Evolutionary conservation across 192 early-diverging fungal species (phyloP).

Genomic region (Coemansia sp.): DNA sequence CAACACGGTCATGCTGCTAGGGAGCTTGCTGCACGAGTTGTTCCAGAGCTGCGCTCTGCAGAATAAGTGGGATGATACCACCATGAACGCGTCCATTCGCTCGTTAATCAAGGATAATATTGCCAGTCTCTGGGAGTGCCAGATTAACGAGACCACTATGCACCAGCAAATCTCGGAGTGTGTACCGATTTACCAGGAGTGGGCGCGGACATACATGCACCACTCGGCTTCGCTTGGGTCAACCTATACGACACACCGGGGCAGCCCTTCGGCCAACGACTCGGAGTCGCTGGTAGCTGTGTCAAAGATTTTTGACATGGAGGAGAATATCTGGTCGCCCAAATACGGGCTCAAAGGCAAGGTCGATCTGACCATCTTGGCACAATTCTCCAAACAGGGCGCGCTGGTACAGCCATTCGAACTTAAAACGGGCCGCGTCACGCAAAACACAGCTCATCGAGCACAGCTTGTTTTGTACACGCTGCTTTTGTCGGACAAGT

Average conservation of each 20-base stretch:
- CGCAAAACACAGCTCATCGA: constrained; percentile 65
- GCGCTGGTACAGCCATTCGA: constrained; percentile 79
- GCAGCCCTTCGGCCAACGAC: constrained; percentile 2
- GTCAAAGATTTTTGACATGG: constrained; percentile 78
- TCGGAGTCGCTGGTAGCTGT: constrained; percentile 53
- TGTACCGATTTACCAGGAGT: constrained; percentile 59
- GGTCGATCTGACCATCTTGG: constrained; percentile 72
- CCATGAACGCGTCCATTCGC: constrained; percentile 57
- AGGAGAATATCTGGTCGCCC: constrained; percentile 91
- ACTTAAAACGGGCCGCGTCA: constrained; percentile 80
- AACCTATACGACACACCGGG: constrained; percentile 21
- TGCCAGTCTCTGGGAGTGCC: constrained; percentile 74
- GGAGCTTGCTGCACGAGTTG: constrained; percentile 81
- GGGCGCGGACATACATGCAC: constrained; percentile 58
- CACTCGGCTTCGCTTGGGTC: constrained; percentile 18
- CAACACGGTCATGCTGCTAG: constrained; percentile 67
- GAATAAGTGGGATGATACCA: constrained; percentile 62
- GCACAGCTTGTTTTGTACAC: constrained; percentile 89
- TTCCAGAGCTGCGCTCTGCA: constrained; percentile 68
- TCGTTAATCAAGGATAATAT: constrained; percentile 59
- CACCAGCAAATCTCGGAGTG: constrained; percentile 55
- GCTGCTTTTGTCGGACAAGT: constrained; percentile 81
- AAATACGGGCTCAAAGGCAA: constrained; percentile 93
- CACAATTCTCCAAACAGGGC: constrained; percentile 21
- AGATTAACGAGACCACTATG: constrained; percentile 62